Base-by-base conservation (phyloP, 1,284 basidiomycete species). In the Golubevia sp. region DNA sequence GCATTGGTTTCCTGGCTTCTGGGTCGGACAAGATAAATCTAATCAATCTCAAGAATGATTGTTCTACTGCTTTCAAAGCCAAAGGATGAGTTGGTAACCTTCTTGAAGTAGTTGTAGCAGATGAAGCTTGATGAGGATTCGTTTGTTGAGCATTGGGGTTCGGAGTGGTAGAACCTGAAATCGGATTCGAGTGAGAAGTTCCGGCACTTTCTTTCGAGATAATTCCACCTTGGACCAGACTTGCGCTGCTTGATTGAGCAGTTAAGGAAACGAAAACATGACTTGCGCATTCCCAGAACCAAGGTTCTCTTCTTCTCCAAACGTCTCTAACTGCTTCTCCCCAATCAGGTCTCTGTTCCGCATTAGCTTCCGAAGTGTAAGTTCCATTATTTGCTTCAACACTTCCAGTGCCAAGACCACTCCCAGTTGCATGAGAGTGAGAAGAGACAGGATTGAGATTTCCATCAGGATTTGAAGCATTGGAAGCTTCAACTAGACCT, bases 41-140 rank as follows among this genome's bases (percentile, higher is more conserved):
- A 21, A 66, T 21, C 7, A 66, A 58, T 24, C 64, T 61, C 7
- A 63, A 30, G 26, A 66, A 61, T 20, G 52, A 49, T 25, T 48
- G 20, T 30, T 58, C 64, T 2, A 64, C 55, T 48, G 26, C 25
- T 49, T 66, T 66, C n/a, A 62, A 55, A 4, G 55, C 57, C 6
- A 66, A 58, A 8, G 64, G 64, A 51, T 66, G 61, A 21, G 25
- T 25, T n/a, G 27, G 38, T 44, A 44, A 44, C 18, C 38, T 8
- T 6, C 38, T 44, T 13, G 38, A 44, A 44, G 38, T 44, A 8
- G 38, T 44, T 18, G 38, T 44, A 8, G 18, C 18, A 18, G 38
- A 13, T 44, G 13, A 13, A 13, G 38, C 38, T 13, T 44, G 11
- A 8, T 8, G 18, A 44, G 38, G 13, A 8, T 44, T 44, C 38